Base-by-base conservation (phyloP, 768 basidiomycete species). In the Pleurotus sapidus region DNA sequence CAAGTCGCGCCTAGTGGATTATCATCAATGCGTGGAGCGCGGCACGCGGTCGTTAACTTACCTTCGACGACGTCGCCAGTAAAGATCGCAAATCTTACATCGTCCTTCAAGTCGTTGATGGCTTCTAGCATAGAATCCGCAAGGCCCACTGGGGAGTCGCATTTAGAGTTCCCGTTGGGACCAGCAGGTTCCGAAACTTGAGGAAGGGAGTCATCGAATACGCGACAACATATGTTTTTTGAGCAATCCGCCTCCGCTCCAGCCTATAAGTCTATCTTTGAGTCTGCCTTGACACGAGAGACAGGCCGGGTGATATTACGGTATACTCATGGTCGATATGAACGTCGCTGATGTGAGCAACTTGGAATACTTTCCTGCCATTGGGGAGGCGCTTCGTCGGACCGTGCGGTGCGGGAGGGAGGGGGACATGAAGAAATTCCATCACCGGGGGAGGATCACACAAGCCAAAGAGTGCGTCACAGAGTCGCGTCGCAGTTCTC, bases 51-150 rank as follows among this genome's bases (percentile, higher is more conserved):
- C 48, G 34, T 27, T 20, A 3, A 57, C 62, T 56, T 38, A 69
- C 70, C 66, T 53, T 74, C 74, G 8, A 73, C 69, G 5, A 74
- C 71, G 48, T 78, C 77, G 3, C 77, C 77, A 4, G 76, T 78
- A 57, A 76, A 77, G 3, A 78, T 69, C 0, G 72, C 62, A 57
- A 73, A 75, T 8, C 42, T 11, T 1, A 71, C 42, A 15, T 56
- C 55, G n/a, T 47, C 63, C 14, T 60, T 46, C 20, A 64, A 47
- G 42, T 59, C 23, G 25, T 72, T 64, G 7, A 72, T 64, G 6
- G 68, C 74, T 1, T 63, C 60, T 1, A 76, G 60, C 73, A 77
- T 69, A 55, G 72, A 72, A 38, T 71, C 68, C 18, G 74, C 74
- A 1, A 77, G 67, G 0, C 62, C 39, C 0, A 61, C 57, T 1